phyloP scores from a whole-genome alignment of 768 basidiomycete species.

The Tylopilus rubrobrunneus region DNA sequence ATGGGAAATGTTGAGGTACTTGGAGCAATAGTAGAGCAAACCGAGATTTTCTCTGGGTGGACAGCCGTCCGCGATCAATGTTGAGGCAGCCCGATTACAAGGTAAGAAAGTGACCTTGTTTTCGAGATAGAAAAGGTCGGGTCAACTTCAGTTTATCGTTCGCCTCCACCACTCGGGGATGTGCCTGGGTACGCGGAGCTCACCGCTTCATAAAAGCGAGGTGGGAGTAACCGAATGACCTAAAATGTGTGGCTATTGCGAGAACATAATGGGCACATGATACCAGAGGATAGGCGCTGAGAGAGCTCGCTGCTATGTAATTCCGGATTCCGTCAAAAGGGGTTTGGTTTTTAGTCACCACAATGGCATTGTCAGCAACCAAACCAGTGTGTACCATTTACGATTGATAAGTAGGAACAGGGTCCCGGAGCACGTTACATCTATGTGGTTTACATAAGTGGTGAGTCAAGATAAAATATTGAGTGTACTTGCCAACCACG shows the following conservation, averaged over 20 bases:
- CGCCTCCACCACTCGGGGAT: neutral
- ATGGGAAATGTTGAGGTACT: neutral
- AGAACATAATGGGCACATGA: neutral
- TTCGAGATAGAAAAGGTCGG: neutral
- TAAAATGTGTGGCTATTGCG: neutral
- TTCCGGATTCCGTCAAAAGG: neutral
- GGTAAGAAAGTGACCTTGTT: neutral
- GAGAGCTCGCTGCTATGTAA: neutral
- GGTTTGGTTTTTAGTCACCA: neutral
- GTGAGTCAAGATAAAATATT: neutral
- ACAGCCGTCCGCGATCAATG: neutral
- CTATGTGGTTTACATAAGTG: neutral
- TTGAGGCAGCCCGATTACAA: too few relatives aligned
- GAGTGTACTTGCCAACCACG: slow-evolving; percentile 16
- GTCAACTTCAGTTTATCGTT: neutral
- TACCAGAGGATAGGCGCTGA: neutral
- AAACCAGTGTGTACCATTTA: neutral
- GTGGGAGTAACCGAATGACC: neutral
- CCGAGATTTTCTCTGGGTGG: neutral
- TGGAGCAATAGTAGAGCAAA: neutral
- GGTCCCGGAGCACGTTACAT: neutral
- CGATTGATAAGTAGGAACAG: neutral
- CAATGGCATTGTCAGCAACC: neutral
- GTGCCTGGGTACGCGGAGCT: neutral
- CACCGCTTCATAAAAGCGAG: neutral